Conservation (phyloP, 176 grass and related monocot species). For the Oryza officinalis region DNA sequence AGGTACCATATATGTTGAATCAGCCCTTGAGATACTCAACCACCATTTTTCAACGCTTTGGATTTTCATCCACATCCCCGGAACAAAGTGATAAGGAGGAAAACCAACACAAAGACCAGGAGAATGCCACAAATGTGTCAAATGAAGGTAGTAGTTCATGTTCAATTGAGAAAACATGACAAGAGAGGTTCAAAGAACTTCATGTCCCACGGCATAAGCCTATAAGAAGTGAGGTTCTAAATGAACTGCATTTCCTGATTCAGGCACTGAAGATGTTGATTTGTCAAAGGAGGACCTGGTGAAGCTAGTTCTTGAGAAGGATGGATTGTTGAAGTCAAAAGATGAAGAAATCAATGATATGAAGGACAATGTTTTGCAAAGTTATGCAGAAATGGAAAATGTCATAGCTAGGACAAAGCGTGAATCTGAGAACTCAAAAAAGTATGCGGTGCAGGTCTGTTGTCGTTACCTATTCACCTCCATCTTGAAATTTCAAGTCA, state of each 20-base stretch:
- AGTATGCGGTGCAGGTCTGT: constrained; percentile 69
- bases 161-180: constrained; percentile 28
- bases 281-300: constrained; percentile 61
- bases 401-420: constrained; percentile 60
- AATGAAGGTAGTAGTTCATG: constrained; percentile 30
- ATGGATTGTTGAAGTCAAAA: constrained; percentile 65
- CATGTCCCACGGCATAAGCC: neutral
- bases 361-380: constrained; percentile 68
- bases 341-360: constrained; percentile 70
- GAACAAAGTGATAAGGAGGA: constrained; percentile 39
- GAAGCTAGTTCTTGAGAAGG: constrained; percentile 71
- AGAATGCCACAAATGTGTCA: neutral
- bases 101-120: constrained; percentile 39
- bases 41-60: constrained; percentile 53
- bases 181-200: constrained; percentile 23
- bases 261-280: constrained; percentile 47
- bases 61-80: constrained; percentile 54
- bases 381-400: constrained; percentile 86
- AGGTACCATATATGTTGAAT: constrained; percentile 26
- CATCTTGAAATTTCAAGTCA: neutral
- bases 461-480: neutral
- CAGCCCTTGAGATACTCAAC: constrained; percentile 47
- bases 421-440: constrained; percentile 74
- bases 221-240: constrained; percentile 31
- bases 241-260: constrained; percentile 47